Conservation (phyloP, 768 basidiomycete genomes). For the Serendipita sp. region DNA sequence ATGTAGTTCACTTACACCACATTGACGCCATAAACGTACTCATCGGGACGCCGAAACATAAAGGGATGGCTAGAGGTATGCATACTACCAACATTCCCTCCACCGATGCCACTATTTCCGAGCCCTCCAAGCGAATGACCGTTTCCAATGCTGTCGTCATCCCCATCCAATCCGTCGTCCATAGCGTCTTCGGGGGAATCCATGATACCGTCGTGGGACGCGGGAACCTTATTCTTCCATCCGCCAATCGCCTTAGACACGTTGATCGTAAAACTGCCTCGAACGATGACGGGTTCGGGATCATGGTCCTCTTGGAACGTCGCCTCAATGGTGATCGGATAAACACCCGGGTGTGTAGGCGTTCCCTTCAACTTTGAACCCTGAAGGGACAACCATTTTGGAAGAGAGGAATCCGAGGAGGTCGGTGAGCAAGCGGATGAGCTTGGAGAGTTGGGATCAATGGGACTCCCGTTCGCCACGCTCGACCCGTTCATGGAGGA, state of each 20-base stretch:
- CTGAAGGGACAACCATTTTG: background rate
- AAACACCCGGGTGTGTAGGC: background rate
- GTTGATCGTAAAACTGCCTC: background rate
- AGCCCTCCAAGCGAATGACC: too few species aligned
- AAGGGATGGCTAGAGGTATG: too few species aligned
- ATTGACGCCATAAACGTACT: too few species aligned
- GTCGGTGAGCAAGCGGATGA: background rate
- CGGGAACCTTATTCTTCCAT: background rate
- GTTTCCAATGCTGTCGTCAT: background rate
- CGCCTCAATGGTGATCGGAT: slow-evolving; percentile 1
- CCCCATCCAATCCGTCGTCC: background rate
- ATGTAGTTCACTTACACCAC: too few species aligned
- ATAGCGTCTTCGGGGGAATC: background rate
- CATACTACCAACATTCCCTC: too few species aligned
- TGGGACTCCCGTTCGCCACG: background rate
- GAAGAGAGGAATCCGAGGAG: background rate
- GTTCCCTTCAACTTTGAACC: slow-evolving; percentile 3
- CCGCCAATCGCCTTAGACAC: slow-evolving; percentile 5
- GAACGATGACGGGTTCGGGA: background rate
- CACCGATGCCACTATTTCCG: too few species aligned
- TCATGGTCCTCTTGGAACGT: slow-evolving; percentile 5
- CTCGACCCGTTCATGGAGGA: background rate
- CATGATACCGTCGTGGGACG: background rate
- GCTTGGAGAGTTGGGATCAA: background rate
- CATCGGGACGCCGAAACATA: too few species aligned